Percentiles rank a stretch among this genome's conserved stretches.
These are phyloP conservation scores for Auricularia sp. DNA, from an alignment of 768 basidiomycete genomes.

Conservation along the genomic window DNA sequence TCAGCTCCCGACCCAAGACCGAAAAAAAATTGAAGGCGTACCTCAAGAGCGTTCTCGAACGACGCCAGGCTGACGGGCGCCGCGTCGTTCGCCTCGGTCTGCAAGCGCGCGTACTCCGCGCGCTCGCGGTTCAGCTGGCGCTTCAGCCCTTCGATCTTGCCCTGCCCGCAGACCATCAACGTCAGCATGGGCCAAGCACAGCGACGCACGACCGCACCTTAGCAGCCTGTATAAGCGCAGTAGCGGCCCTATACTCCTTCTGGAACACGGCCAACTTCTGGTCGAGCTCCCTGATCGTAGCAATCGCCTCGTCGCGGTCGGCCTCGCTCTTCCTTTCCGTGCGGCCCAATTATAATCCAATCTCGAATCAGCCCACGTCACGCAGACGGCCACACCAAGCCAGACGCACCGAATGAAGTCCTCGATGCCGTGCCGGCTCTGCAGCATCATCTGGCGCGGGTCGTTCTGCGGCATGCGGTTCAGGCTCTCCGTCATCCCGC, in stretches of 20 bases:
- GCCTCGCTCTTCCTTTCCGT: constrained; percentile 37
- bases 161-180: neutral
- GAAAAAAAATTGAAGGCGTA: constrained; percentile 19
- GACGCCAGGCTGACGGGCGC: constrained; percentile 53
- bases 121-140: neutral
- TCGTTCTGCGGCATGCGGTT: constrained; percentile 22
- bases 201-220: neutral
- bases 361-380: neutral
- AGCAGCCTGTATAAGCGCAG: neutral
- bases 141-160: neutral
- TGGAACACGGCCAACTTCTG: neutral
- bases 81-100: constrained; percentile 52
- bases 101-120: constrained; percentile 2
- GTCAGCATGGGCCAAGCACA: neutral
- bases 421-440: constrained; percentile 19
- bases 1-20: neutral
- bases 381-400: neutral
- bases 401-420: neutral
- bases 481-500: constrained; percentile 43
- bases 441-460: constrained; percentile 14
- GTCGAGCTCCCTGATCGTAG: constrained; percentile 20
- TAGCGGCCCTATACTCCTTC: neutral
- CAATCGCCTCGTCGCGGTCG: constrained; percentile 30
- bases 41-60: constrained; percentile 45
- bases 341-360: neutral